Evolutionary conservation across 257 asterid genomes (phyloP).

Genomic region (Solanum okadae): DNA sequence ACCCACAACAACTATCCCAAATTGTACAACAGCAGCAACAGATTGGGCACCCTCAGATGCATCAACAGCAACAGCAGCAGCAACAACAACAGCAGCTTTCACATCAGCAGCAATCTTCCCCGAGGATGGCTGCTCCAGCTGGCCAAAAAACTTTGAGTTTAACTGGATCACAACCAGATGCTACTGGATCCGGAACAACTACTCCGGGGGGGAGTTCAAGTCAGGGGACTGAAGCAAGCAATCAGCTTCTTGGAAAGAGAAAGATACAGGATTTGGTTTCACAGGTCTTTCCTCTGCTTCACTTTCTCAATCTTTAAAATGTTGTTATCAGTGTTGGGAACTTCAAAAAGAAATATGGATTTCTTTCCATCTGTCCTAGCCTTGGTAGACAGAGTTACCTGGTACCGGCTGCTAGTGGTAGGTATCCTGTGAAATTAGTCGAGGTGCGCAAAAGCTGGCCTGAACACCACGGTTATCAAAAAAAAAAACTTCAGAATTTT

Average conservation of each 20-base stretch:
- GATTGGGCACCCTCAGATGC: constrained; percentile 48
- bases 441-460: background rate
- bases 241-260: constrained; percentile 88
- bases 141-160: constrained; percentile 76
- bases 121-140: constrained; percentile 48
- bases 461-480: background rate
- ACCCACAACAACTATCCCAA: constrained; percentile 67
- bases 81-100: constrained; percentile 29
- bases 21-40: constrained; percentile 70
- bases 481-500: background rate
- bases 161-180: constrained; percentile 93
- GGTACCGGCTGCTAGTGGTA: background rate
- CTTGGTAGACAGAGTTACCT: background rate
- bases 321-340: background rate
- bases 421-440: background rate
- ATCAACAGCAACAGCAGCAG: constrained; percentile 39
- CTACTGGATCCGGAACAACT: constrained; percentile 79
- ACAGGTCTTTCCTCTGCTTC: constrained; percentile 40
- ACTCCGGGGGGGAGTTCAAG: constrained; percentile 94
- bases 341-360: background rate
- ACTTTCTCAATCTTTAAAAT: background rate
- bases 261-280: constrained; percentile 80
- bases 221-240: constrained; percentile 87
- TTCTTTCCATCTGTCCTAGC: background rate
- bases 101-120: constrained; percentile 61